phyloP scores from a whole-genome alignment of 2,329 filamentous ascomycete genomes.

The Lanzia echinophila region DNA sequence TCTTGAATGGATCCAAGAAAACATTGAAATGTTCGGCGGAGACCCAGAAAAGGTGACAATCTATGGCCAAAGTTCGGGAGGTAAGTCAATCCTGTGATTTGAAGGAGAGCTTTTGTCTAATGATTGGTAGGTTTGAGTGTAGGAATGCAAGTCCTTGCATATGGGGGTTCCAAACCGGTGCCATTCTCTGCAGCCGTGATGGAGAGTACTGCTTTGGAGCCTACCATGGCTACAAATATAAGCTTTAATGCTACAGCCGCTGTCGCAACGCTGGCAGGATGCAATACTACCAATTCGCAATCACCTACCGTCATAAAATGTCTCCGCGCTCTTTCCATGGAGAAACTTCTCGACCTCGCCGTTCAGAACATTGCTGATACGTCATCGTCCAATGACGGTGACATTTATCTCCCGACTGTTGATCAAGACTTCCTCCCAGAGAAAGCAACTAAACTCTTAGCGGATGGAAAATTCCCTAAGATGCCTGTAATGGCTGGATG shows the following conservation, averaged over 20 bases:
- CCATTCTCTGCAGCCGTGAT: constrained; percentile 42
- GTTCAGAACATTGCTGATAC: constrained; percentile 36
- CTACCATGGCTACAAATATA: constrained; percentile 43
- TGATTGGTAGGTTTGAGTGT: constrained; percentile 34
- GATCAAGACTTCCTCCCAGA: constrained; percentile 45
- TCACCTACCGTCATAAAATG: constrained; percentile 38
- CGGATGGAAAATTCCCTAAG: constrained; percentile 36
- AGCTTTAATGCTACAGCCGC: constrained; percentile 40
- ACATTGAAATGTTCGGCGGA: constrained; percentile 52
- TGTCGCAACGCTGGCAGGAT: constrained; percentile 38
- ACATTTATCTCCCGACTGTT: constrained; percentile 44
- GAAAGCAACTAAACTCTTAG: constrained; percentile 37
- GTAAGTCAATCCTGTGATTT: constrained; percentile 42
- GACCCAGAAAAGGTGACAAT: constrained; percentile 49
- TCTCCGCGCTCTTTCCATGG: constrained; percentile 38
- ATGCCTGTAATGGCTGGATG: constrained; percentile 38
- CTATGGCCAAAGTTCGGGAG: constrained; percentile 53
- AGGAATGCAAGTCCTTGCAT: constrained; percentile 43
- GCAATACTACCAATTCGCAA: constrained; percentile 36
- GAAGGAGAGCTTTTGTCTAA: constrained; percentile 8
- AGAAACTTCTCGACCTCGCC: constrained; percentile 38
- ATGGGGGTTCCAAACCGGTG: constrained; percentile 36
- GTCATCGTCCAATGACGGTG: constrained; percentile 42
- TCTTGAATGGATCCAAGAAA: constrained; percentile 52
- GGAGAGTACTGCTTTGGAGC: constrained; percentile 44